phyloP scores from a whole-genome alignment of 2,329 filamentous ascomycete genomes.

The Drechslera avenae region DNA sequence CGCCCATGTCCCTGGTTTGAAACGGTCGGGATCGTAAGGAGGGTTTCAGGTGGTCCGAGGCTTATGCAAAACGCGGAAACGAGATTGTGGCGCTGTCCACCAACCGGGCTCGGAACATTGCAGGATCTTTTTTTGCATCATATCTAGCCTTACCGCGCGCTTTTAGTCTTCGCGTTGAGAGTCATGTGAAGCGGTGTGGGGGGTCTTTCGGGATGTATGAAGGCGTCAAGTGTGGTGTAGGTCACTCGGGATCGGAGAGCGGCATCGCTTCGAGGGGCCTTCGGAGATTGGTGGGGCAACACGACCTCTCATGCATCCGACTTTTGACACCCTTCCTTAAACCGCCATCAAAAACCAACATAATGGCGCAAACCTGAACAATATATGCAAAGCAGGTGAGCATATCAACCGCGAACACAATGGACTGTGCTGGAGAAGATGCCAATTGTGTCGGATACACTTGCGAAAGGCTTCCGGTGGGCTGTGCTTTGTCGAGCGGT shows the following conservation, averaged over 20 bases:
- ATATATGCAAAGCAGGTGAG: too few species aligned
- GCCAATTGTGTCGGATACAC: too few species aligned
- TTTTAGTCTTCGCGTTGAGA: not conserved
- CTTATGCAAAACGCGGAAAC: conserved; percentile 28
- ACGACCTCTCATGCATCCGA: not conserved
- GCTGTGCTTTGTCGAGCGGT: too few species aligned
- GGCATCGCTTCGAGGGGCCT: not conserved
- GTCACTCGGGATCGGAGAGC: not conserved
- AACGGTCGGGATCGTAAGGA: conserved; percentile 34
- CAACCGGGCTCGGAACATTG: conserved; percentile 19
- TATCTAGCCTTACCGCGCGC: not conserved
- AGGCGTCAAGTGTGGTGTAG: not conserved
- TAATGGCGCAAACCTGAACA: too few species aligned
- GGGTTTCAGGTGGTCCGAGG: conserved; percentile 42
- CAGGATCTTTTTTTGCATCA: conserved; percentile 18
- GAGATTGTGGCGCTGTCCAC: conserved; percentile 19
- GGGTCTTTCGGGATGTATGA: not conserved
- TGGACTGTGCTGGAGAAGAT: too few species aligned
- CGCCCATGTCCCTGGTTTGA: conserved; percentile 42
- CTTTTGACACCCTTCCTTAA: not conserved
- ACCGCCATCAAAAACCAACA: too few species aligned
- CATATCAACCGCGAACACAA: too few species aligned
- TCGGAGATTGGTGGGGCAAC: conserved; percentile 3
- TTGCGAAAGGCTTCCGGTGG: too few species aligned
- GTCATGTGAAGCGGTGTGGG: not conserved